Evolutionary conservation across 202 grass and related monocot genomes (phyloP).

Genomic region (Eragrostis tef): DNA sequence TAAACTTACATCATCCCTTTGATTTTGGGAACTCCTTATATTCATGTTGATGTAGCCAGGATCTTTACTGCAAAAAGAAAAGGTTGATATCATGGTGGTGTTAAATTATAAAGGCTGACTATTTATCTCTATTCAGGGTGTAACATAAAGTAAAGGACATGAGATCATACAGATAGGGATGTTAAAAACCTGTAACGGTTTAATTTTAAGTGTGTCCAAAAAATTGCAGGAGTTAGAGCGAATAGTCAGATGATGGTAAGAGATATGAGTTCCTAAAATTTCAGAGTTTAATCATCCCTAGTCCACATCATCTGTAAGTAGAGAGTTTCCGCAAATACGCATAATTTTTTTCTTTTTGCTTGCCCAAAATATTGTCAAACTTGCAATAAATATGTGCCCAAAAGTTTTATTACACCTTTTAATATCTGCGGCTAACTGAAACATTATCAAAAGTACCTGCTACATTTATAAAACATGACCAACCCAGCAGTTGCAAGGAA

Average conservation of each 20-base stretch:
- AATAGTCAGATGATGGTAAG: conserved; percentile 16
- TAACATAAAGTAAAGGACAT: background rate
- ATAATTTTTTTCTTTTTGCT: background rate
- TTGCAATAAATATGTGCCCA: background rate
- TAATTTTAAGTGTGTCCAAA: background rate
- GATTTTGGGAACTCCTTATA: conserved; percentile 69
- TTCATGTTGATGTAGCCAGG: conserved; percentile 87
- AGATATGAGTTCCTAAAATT: background rate
- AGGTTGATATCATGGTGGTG: conserved; percentile 38
- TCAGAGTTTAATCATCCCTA: background rate
- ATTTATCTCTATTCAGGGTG: conserved; percentile 18
- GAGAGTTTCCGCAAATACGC: background rate
- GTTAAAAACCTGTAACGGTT: background rate
- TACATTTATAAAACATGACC: conserved; percentile 97
- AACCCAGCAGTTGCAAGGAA: conserved; percentile 81
- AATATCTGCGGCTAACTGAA: conserved; percentile 21
- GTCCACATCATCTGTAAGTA: background rate
- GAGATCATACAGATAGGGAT: background rate
- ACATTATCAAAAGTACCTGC: conserved; percentile 62
- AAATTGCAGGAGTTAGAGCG: conserved; percentile 14
- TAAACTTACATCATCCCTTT: conserved; percentile 96
- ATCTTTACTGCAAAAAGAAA: conserved; percentile 79
- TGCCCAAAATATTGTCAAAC: conserved; percentile 39
- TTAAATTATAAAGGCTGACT: conserved; percentile 6
- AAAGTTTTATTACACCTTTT: conserved; percentile 22